Evolutionary conservation across 2,329 filamentous ascomycete genomes (phyloP).

Genomic region (Fusarium haematococcum): DNA sequence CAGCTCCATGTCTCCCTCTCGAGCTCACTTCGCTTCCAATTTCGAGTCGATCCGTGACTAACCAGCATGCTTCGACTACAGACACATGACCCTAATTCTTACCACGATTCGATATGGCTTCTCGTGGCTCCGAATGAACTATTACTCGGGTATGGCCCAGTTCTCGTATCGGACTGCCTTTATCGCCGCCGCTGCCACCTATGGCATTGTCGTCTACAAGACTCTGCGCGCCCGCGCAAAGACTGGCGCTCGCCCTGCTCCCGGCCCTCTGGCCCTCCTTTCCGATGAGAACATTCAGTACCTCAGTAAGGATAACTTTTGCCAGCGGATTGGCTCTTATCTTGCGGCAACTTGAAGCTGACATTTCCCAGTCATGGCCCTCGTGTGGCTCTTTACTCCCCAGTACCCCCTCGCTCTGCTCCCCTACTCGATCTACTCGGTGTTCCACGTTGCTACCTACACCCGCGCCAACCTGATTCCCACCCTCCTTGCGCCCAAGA

Average conservation of each 20-base stretch:
- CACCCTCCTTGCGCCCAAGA: slow-evolving; percentile 77
- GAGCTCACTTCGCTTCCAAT: neutral
- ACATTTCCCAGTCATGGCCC: slow-evolving; percentile 78
- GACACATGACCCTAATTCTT: slow-evolving; percentile 88
- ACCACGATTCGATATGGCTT: slow-evolving; percentile 85
- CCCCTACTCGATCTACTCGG: slow-evolving; percentile 94
- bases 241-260: slow-evolving; percentile 72
- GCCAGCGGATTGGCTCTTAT: neutral
- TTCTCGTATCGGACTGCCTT: slow-evolving; percentile 94
- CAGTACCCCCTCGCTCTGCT: slow-evolving; percentile 92
- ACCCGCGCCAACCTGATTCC: slow-evolving; percentile 93
- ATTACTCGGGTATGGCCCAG: slow-evolving; percentile 78
- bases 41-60: slow-evolving; percentile 18
- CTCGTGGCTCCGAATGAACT: slow-evolving; percentile 92
- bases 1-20: neutral
- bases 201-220: slow-evolving; percentile 99
- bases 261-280: slow-evolving; percentile 73
- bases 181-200: slow-evolving; percentile 87
- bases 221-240: slow-evolving; percentile 88
- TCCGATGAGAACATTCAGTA: slow-evolving; percentile 98
- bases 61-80: slow-evolving; percentile 51
- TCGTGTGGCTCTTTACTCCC: slow-evolving; percentile 93
- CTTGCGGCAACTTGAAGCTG: neutral
- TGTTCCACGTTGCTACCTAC: slow-evolving; percentile 99
- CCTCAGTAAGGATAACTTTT: slow-evolving; percentile 73